These are phyloP conservation scores for Corylus americana DNA, from an alignment of 306 rosid species.

Conservation along the genomic window DNA sequence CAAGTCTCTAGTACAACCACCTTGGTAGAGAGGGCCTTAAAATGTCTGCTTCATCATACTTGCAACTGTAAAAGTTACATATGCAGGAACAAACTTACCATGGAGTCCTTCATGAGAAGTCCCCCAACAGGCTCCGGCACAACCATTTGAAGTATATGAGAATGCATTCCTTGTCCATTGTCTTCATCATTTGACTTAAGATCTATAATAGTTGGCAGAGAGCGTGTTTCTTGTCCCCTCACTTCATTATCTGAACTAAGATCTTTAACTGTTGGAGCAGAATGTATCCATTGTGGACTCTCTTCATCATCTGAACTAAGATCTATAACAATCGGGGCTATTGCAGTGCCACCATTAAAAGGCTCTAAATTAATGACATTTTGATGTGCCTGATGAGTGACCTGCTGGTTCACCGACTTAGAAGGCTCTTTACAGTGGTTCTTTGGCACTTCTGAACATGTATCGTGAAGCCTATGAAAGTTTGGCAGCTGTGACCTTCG, in stretches of 20 bases:
- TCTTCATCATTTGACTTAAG: constrained; percentile 91
- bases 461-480: not conserved
- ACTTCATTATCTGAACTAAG: too few relatives aligned
- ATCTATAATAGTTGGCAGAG: constrained; percentile 36
- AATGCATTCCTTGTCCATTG: constrained; percentile 33
- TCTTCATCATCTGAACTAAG: too few relatives aligned
- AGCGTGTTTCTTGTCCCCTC: too few relatives aligned
- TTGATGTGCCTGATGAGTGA: not conserved
- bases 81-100: constrained; percentile 44
- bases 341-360: too few relatives aligned
- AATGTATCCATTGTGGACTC: too few relatives aligned
- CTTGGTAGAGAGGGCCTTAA: not conserved
- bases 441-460: not conserved
- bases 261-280: too few relatives aligned
- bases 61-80: constrained; percentile 12
- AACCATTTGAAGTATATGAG: constrained; percentile 45
- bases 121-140: constrained; percentile 33
- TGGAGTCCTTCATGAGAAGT: constrained; percentile 34
- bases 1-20: not conserved
- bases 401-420: not conserved
- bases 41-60: constrained; percentile 3
- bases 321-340: too few relatives aligned
- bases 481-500: not conserved
- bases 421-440: not conserved
- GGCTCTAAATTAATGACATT: not conserved